phyloP scores from a whole-genome alignment of 805 yeast genomes.

The Nakazawaea sp. region DNA sequence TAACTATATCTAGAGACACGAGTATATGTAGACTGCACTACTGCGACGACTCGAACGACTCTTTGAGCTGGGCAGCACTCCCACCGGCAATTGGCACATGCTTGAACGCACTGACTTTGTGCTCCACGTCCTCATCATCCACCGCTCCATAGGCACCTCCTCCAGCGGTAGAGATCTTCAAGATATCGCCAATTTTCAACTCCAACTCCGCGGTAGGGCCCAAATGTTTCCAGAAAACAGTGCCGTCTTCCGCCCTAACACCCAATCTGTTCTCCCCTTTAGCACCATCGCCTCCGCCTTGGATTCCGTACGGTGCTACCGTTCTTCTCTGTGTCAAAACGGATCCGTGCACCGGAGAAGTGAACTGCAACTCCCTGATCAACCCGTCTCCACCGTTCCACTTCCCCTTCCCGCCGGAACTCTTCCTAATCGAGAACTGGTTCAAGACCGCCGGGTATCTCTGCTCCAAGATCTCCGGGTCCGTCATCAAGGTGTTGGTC shows the following conservation, averaged over 20 bases:
- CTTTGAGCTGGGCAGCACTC: constrained; percentile 12
- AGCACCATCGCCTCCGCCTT: constrained; percentile 47
- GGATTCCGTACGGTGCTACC: constrained; percentile 45
- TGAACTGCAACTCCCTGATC: constrained; percentile 41
- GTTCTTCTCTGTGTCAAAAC: constrained; percentile 46
- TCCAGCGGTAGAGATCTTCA: constrained; percentile 63
- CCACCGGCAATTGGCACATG: constrained; percentile 18
- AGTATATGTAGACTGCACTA: no score
- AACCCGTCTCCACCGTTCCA: constrained; percentile 48
- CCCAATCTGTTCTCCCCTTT: constrained; percentile 35
- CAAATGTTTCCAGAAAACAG: constrained; percentile 9
- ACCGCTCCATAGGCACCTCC: constrained; percentile 66
- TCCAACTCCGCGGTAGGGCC: constrained; percentile 11
- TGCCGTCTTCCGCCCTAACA: constrained; percentile 18
- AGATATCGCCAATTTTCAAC: constrained; percentile 40
- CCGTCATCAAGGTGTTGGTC: constrained; percentile 50
- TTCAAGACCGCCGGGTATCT: constrained; percentile 43
- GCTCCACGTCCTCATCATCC: constrained; percentile 14
- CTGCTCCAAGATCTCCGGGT: constrained; percentile 46
- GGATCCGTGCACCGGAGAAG: constrained; percentile 31
- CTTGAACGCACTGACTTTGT: constrained; percentile 3
- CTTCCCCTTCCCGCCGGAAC: constrained; percentile 44
- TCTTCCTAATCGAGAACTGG: constrained; percentile 35
- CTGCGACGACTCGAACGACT: constrained; percentile 9
- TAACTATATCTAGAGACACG: no score